phyloP scores from a whole-genome alignment of 352 stramenopile genomes.

The Phytophthora fragariae region DNA sequence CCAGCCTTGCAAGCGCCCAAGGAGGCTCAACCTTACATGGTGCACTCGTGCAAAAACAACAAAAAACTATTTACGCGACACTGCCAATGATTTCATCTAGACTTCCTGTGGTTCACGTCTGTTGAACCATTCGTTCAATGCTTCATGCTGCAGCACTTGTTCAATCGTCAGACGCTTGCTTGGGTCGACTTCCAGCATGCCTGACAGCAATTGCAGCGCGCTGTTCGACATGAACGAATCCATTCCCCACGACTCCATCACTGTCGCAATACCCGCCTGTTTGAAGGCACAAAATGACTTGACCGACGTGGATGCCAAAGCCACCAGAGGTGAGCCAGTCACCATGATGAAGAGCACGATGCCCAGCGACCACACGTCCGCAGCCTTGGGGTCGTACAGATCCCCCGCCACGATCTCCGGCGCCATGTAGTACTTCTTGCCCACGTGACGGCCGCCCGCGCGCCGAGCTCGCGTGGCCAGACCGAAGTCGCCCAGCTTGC shows the following conservation, averaged over 20 bases:
- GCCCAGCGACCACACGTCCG: conserved; percentile 58
- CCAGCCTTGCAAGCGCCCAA: too few relatives aligned
- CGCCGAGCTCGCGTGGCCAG: conserved; percentile 29
- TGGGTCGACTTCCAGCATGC: conserved; percentile 2
- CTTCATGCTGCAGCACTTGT: neutral
- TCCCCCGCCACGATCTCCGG: conserved; percentile 41
- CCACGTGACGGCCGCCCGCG: conserved; percentile 5
- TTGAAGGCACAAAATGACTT: conserved; percentile 15
- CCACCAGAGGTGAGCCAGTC: conserved; percentile 48
- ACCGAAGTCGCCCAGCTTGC: conserved; percentile 64
- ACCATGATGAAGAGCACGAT: conserved; percentile 63
- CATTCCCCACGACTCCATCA: conserved; percentile 1
- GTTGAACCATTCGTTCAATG: conserved; percentile 3
- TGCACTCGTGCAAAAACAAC: neutral
- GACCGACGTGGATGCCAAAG: conserved; percentile 26
- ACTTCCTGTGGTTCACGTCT: neutral
- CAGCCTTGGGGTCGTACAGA: conserved; percentile 26
- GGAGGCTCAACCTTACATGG: neutral
- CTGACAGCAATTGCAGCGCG: neutral
- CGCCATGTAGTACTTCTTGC: conserved; percentile 48
- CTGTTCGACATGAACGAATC: neutral
- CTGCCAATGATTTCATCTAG: neutral
- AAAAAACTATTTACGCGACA: neutral
- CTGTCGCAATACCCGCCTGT: neutral
- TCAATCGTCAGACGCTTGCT: neutral